Conservation (phyloP, 2,329 filamentous ascomycete species). For the Ascochyta koolunga region DNA sequence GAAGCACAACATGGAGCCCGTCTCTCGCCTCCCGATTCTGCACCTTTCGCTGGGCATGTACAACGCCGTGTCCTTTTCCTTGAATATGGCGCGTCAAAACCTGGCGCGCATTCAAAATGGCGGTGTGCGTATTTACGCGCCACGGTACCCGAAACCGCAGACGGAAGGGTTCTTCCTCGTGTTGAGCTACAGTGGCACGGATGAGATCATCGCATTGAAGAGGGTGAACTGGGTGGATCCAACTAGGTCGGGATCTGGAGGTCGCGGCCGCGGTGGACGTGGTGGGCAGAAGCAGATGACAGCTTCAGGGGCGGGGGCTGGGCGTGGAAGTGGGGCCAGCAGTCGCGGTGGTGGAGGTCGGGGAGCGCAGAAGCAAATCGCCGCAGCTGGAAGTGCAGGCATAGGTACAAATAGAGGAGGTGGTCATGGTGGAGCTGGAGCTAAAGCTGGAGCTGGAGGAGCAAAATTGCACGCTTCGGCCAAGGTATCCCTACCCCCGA, state of each 20-base stretch:
- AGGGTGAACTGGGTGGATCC: constrained; percentile 73
- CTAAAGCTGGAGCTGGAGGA: constrained; percentile 18
- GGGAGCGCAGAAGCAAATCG: too few species aligned
- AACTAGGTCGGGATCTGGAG: not conserved
- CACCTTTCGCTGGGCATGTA: constrained; percentile 65
- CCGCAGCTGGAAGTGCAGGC: too few species aligned
- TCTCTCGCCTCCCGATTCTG: constrained; percentile 72
- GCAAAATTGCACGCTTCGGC: constrained; percentile 60
- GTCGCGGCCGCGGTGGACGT: constrained; percentile 23
- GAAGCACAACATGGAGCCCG: constrained; percentile 63
- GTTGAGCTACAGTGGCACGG: constrained; percentile 68
- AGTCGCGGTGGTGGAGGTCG: too few species aligned
- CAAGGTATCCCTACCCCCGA: constrained; percentile 65
- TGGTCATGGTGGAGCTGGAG: constrained; percentile 15
- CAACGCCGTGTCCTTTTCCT: constrained; percentile 67
- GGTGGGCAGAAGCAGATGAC: constrained; percentile 7
- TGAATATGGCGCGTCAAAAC: constrained; percentile 72
- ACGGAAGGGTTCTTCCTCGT: constrained; percentile 92
- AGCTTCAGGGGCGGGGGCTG: too few species aligned
- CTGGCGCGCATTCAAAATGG: constrained; percentile 38
- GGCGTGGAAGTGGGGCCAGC: too few species aligned
- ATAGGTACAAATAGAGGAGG: too few species aligned
- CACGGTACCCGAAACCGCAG: constrained; percentile 90
- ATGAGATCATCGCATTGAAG: constrained; percentile 87
- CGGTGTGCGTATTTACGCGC: constrained; percentile 81